Evolutionary conservation across 2,329 filamentous ascomycete genomes (phyloP).

Genomic region (Colletotrichum abscissum): DNA sequence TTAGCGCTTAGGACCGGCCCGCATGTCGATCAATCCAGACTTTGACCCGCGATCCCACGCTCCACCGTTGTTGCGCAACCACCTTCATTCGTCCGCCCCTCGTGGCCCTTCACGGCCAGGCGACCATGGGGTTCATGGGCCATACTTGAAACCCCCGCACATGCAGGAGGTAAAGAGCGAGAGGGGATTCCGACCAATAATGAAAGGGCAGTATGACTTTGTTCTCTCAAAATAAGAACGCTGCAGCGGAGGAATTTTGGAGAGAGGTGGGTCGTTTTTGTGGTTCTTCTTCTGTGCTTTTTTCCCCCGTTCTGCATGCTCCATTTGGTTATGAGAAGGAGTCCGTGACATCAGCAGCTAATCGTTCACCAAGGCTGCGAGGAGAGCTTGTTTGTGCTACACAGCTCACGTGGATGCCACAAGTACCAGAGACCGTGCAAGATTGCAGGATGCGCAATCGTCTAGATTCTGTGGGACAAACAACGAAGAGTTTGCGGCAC

Average conservation of each 20-base stretch:
- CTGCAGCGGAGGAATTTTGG: neutral
- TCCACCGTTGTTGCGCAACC: neutral
- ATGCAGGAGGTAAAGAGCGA: neutral
- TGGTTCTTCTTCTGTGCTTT: neutral
- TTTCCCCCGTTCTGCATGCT: neutral
- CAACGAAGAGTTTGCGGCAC: neutral
- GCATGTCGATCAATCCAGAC: constrained; percentile 16
- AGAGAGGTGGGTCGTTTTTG: neutral
- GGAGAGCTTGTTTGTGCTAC: neutral
- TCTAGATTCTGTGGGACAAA: neutral
- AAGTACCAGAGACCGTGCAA: neutral
- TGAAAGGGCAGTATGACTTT: neutral
- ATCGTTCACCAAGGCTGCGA: neutral
- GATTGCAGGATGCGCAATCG: neutral
- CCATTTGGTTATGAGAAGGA: neutral
- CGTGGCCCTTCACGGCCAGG: neutral
- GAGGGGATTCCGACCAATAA: neutral
- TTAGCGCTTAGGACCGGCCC: constrained; percentile 19
- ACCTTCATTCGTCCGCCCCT: constrained; percentile 6
- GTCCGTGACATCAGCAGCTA: neutral
- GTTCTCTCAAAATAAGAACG: neutral
- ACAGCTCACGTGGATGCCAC: neutral
- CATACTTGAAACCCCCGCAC: constrained; percentile 7
- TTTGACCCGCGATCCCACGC: neutral
- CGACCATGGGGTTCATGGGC: neutral